A percentile compares a stretch with the other conserved stretches of the same genome.
Conservation (phyloP, 305 asterid species). For the Salvia sclarea region DNA sequence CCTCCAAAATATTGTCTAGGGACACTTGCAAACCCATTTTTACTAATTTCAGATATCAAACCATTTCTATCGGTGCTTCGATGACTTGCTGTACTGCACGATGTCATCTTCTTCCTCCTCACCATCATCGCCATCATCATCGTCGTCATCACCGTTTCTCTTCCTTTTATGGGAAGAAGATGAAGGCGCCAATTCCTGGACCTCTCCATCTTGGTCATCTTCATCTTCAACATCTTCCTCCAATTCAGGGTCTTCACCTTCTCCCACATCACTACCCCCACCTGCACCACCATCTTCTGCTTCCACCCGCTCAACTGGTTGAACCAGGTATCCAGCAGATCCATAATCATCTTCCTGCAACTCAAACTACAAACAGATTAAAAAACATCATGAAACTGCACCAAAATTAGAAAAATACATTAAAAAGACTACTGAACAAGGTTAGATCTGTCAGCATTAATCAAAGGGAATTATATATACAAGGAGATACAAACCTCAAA, state of each 20-base stretch:
- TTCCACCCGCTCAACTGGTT: constrained; percentile 66
- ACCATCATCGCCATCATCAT: constrained; percentile 39
- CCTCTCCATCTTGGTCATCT: constrained; percentile 67
- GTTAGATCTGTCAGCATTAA: not conserved
- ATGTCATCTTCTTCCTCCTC: constrained; percentile 38
- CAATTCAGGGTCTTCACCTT: constrained; percentile 52
- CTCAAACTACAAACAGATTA: not conserved
- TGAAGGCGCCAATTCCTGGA: constrained; percentile 68
- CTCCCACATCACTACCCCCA: constrained; percentile 42
- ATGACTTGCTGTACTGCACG: constrained; percentile 46
- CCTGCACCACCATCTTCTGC: constrained; percentile 41
- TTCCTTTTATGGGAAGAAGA: constrained; percentile 62
- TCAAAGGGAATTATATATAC: not conserved
- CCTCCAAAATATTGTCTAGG: constrained; percentile 44
- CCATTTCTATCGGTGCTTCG: constrained; percentile 44
- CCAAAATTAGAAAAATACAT: not conserved
- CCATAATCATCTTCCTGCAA: constrained; percentile 84
- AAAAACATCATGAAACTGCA: not conserved
- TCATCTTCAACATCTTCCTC: constrained; percentile 61
- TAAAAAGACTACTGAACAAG: not conserved
- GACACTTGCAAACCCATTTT: constrained; percentile 1
- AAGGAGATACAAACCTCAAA: not conserved
- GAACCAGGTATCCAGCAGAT: constrained; percentile 70
- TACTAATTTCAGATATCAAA: constrained; percentile 12
- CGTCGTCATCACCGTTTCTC: constrained; percentile 41